These are phyloP conservation scores for Orbilia quercus DNA, from an alignment of 2,329 filamentous ascomycete species.

Conservation along the genomic window DNA sequence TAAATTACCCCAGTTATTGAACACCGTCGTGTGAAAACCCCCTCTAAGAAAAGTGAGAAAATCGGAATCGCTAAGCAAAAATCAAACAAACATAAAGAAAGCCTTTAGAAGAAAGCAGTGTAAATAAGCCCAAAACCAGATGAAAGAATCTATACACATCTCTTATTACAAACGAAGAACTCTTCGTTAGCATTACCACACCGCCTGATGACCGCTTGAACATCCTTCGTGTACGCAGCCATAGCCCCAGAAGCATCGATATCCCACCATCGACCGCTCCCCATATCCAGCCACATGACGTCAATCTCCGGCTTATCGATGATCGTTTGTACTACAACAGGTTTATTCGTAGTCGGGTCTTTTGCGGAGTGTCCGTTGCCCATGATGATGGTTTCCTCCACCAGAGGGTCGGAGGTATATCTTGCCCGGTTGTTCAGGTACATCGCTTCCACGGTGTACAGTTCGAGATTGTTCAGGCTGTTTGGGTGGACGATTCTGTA, in stretches of 20 bases:
- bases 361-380: conserved; percentile 52
- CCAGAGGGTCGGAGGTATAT: conserved; percentile 13
- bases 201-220: conserved; percentile 27
- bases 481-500: conserved; percentile 42
- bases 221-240: conserved; percentile 49
- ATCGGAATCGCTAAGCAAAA: neutral
- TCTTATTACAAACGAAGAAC: conserved; percentile 38
- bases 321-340: conserved; percentile 46
- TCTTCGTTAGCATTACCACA: conserved; percentile 52
- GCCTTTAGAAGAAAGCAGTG: conserved; percentile 8
- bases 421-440: conserved; percentile 48
- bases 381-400: conserved; percentile 44
- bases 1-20: no score
- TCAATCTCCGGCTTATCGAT: conserved; percentile 32
- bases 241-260: conserved; percentile 50
- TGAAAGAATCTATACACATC: conserved; percentile 38
- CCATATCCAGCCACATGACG: conserved; percentile 52
- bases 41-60: conserved; percentile 21
- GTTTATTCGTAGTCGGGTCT: conserved; percentile 34
- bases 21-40: conserved; percentile 7
- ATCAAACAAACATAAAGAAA: neutral
- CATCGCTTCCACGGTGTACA: conserved; percentile 44
- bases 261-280: conserved; percentile 54
- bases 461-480: conserved; percentile 29
- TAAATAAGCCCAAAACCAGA: conserved; percentile 28